Evolutionary conservation across 2,329 filamentous ascomycete species (phyloP).

Genomic region (Calycina herbarum): DNA sequence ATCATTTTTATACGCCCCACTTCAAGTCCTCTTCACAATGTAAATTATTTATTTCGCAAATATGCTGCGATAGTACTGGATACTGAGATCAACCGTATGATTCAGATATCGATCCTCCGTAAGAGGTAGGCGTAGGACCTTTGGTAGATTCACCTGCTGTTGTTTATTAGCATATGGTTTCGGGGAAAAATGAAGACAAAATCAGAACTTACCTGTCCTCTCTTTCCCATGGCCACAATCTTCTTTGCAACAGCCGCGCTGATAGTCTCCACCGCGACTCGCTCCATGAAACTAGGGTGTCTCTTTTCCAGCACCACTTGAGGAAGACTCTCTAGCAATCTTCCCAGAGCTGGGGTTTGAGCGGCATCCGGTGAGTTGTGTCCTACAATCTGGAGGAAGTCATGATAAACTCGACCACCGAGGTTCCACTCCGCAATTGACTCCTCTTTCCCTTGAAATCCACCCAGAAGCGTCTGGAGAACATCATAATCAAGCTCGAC

Average conservation of each 20-base stretch:
- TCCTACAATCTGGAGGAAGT: slow-evolving; percentile 56
- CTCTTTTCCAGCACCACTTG: slow-evolving; percentile 44
- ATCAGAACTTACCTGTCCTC: slow-evolving; percentile 53
- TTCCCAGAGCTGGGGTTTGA: slow-evolving; percentile 52
- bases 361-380: slow-evolving; percentile 41
- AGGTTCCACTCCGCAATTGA: slow-evolving; percentile 71
- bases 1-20: not conserved
- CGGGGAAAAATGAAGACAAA: not conserved
- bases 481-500: slow-evolving; percentile 77
- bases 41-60: slow-evolving; percentile 24
- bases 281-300: slow-evolving; percentile 51
- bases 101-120: slow-evolving; percentile 71
- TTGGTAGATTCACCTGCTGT: slow-evolving; percentile 45
- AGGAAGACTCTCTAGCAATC: slow-evolving; percentile 56
- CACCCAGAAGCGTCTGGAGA: slow-evolving; percentile 67
- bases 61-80: slow-evolving; percentile 58
- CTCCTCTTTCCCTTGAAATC: slow-evolving; percentile 65
- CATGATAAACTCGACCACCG: slow-evolving; percentile 76
- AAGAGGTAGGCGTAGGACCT: slow-evolving; percentile 61
- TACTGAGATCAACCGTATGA: slow-evolving; percentile 69
- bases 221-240: slow-evolving; percentile 55
- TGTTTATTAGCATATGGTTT: slow-evolving; percentile 25
- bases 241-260: slow-evolving; percentile 69
- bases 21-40: too few species aligned
- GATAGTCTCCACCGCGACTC: slow-evolving; percentile 81